Base-by-base conservation (phyloP, 371 early-diverging fungal species). In the Mucor ambiguus region DNA sequence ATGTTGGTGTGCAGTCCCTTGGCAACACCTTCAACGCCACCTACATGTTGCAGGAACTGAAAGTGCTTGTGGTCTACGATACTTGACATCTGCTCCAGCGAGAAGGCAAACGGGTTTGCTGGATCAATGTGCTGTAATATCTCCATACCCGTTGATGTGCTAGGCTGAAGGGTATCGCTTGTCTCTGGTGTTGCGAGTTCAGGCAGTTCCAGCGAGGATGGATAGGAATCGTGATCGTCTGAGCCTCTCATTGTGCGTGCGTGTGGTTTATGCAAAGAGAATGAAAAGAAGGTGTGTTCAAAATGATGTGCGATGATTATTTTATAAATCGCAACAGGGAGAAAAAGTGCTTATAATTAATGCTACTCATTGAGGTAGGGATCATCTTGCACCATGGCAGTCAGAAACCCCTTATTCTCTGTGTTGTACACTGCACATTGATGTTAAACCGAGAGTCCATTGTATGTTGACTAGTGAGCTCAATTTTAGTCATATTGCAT, bases 1-100 rank as follows among this genome's bases (percentile, higher is more conserved):
- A 72, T 54, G 65, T 85, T 63, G 1, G 89, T 77, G 35, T 86
- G 85, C 8, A 90, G 73, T n/a, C 85, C 89, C 30, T 69, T 71
- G 18, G 87, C 74, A 3, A 90, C 22, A 7, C 79, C 78, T n/a
- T 75, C 69, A 4, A 82, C 52, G 8, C 89, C 88, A 16, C 86
- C 87, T 16, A 78, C 67, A 2, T 60, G 61, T 16, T 75, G 57
- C 7, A 89, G 59, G 24, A 79, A 74, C 8, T 79, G 74, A 4
- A 85, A 35, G 18, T 81, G 67, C 64, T 83, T 82, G 63, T 76
- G 82, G 66, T 86, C 86, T 8, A 85, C 76, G n/a, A 88, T 58
- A 29, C 48, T 60, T 43, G 64, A 69, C 24, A 88, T 66, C 69
- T 89, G 82, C 41, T 80, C 69, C 0, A 76, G 41, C 4, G 68